Base-by-base conservation (phyloP, 805 yeast genomes). In the Grigorovia jiainica region DNA sequence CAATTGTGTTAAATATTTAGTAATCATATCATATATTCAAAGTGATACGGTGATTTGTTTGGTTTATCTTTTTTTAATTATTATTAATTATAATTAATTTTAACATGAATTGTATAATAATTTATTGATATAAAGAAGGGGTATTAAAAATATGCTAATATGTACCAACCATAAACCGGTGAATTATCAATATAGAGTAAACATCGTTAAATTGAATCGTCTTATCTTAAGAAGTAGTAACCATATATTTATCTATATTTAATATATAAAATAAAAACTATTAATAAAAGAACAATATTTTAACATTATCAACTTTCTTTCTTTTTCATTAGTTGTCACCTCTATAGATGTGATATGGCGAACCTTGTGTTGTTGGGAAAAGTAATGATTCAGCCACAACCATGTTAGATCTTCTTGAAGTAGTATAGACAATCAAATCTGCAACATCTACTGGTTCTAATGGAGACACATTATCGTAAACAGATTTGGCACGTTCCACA, bases 341-440 rank as follows among this genome's bases (percentile, higher is more conserved):
- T 15, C 20, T 62, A 67, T 79, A 68, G 29, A 81, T 61, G 56
- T 81, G 85, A 51, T 70, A 65, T 7, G 94, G 78, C 45, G 84
- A 73, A 4, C 94, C 95, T 68, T 89, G 97, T 67, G 83, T 80
- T 36, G 79, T 73, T 15, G 95, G 85, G 67, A 87, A 85, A 10
- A 90, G 79, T 58, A 89, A 70, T 15, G 86, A 70, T 58, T 87
- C 95, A 3, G 83, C 82, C 54, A 78, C 61, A 3, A 77, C 83
- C 1, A 80, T 75, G 54, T 75, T 77, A 44, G 65, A 65, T 51
- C 67, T 72, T 66, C 82, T 73, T 2, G 81, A 67, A 24, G 76
- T 66, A 3, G 75, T 73, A 50, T 74, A 78, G 5, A 74, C 76
- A 51, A 77, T 75, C 46, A 76, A 52, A 47, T 78, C 83, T 5